phyloP scores from a whole-genome alignment of 805 yeast species.

The Spathaspora passalidarum region DNA sequence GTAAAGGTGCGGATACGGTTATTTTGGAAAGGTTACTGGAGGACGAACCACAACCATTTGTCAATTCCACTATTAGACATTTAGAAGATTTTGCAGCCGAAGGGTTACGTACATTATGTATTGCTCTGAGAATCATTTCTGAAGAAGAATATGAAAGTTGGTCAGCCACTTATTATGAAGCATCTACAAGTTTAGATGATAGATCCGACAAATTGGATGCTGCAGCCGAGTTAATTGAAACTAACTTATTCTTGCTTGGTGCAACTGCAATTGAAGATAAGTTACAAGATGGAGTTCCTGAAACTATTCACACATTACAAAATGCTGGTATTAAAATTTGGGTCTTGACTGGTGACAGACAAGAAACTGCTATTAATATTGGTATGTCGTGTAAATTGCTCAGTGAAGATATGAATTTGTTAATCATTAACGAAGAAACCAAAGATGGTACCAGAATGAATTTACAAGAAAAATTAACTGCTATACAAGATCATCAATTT shows the following conservation, averaged over 20 bases:
- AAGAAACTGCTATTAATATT: conserved; percentile 96
- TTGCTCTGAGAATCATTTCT: conserved; percentile 79
- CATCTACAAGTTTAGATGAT: conserved; percentile 76
- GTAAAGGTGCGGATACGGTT: conserved; percentile 98
- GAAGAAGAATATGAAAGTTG: conserved; percentile 76
- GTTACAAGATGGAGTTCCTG: conserved; percentile 97
- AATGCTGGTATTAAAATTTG: conserved; percentile 96
- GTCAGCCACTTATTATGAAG: conserved; percentile 65
- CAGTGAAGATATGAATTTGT: conserved; percentile 92
- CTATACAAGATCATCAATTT: conserved; percentile 64
- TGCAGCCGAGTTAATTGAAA: conserved; percentile 87
- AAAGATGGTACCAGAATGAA: conserved; percentile 75
- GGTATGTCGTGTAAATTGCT: conserved; percentile 96
- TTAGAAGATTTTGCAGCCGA: conserved; percentile 95
- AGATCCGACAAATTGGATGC: conserved; percentile 76
- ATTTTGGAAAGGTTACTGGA: conserved; percentile 78
- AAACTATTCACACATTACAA: conserved; percentile 90
- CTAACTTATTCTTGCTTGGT: conserved; percentile 75
- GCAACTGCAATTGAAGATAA: conserved; percentile 99
- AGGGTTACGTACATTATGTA: conserved; percentile 91
- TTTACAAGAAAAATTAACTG: conserved; percentile 69
- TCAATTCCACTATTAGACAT: conserved; percentile 78
- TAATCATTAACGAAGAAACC: conserved; percentile 83
- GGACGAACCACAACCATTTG: conserved; percentile 65
- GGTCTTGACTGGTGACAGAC: conserved; percentile 98